Base-by-base conservation (phyloP, 164 flowering plant genomes). In the Liquidambar formosana region DNA sequence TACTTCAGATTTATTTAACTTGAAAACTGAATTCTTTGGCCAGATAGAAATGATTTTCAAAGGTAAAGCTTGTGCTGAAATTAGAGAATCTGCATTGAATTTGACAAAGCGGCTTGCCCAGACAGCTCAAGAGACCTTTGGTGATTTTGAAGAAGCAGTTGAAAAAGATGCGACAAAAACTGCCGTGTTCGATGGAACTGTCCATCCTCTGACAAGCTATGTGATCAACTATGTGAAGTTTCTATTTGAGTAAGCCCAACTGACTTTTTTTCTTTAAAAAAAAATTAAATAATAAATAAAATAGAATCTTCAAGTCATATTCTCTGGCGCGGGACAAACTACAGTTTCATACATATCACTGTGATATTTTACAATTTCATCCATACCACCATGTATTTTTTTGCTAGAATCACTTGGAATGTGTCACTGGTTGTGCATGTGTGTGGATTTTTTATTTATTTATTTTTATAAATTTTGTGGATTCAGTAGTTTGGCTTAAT, bases 81-180 rank as follows among this genome's bases (percentile, higher is more conserved):
- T 91, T 78, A 79, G 96, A 65, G 94, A 91, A 73, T 80, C 89
- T 66, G 88, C 96, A 61, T 57, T 76, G 71, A 84, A 85, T 75
- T 83, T 95, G 87, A 92, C 96, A 52, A 94, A 88, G 78, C 78
- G 91, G 76, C 87, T 94, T 54, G 94, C 97, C n/a, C 97, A 87
- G 82, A 91, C 97, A 53, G 99, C 99, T 25, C 85, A 85, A 77
- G 97, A 94, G 71, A 94, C 99, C 23, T 92, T 89, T 75, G 91
- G 90, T 72, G 97, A 92, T 84, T 94, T 94, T 83, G 97, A 89
- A 83, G 97, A 92, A 78, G 97, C 96, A n/a, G 99, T 93, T 76
- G 97, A 92, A 70, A 94, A 91, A 64, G 99, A 94, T 88, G 96
- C 97, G 5, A 94, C 97, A 52, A 94, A 89, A 82, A 92, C 97